Conservation (phyloP, 345 rosid genomes). For the Eutrema heterophyllum region DNA sequence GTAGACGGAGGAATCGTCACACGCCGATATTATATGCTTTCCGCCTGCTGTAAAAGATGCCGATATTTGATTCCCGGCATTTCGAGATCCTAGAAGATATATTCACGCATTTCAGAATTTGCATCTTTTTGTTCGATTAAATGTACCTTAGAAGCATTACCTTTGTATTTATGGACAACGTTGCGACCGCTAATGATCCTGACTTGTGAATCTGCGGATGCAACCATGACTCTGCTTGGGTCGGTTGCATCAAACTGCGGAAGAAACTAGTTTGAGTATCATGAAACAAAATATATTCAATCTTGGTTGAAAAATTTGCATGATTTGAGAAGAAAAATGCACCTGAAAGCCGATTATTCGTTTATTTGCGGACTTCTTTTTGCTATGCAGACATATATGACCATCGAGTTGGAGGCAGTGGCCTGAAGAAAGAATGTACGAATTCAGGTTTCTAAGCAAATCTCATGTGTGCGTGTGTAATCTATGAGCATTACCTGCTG, state of each 20-base stretch:
- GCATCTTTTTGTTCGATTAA: background rate
- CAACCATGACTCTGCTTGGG: constrained; percentile 73
- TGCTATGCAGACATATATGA: constrained; percentile 53
- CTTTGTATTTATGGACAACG: constrained; percentile 69
- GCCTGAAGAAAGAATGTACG: constrained; percentile 33
- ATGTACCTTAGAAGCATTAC: constrained; percentile 28
- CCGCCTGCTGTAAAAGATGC: constrained; percentile 75
- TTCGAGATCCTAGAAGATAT: constrained; percentile 37
- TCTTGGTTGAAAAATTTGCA: background rate
- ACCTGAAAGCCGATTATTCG: constrained; percentile 86
- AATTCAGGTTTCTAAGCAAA: background rate
- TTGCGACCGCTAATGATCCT: constrained; percentile 71
- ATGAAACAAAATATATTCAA: background rate
- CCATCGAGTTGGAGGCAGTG: constrained; percentile 73
- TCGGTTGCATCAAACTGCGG: constrained; percentile 67
- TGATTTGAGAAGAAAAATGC: background rate
- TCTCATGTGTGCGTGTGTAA: background rate
- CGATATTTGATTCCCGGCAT: constrained; percentile 54
- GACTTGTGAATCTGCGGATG: constrained; percentile 82
- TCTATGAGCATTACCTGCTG: constrained; percentile 41
- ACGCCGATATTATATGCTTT: constrained; percentile 76
- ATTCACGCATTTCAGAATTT: background rate
- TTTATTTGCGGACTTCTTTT: constrained; percentile 67
- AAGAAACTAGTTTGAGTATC: background rate
- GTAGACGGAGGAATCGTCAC: constrained; percentile 73